phyloP scores from a whole-genome alignment of 176 grass and related monocot species.

The Aegilops umbellulata region DNA sequence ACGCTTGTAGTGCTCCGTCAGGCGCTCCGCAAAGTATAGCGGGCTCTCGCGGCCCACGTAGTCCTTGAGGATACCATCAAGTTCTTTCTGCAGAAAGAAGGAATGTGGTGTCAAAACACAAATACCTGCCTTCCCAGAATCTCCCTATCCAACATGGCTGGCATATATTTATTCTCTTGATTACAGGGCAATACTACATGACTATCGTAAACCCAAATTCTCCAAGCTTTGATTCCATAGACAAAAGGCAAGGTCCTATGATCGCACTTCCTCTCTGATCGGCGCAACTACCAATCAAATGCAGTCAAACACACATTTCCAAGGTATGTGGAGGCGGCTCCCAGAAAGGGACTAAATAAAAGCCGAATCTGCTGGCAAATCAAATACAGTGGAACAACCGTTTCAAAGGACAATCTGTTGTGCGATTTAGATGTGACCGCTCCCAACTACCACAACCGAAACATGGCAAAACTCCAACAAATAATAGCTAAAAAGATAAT shows the following conservation, averaged over 20 bases:
- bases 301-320: neutral
- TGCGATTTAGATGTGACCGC: neutral
- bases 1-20: constrained; percentile 74
- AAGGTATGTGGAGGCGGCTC: neutral
- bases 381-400: neutral
- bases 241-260: neutral
- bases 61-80: constrained; percentile 79
- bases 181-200: neutral
- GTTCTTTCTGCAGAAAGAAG: constrained; percentile 53
- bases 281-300: neutral
- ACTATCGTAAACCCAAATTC: neutral
- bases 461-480: neutral
- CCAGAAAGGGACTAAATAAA: neutral
- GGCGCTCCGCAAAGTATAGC: constrained; percentile 89
- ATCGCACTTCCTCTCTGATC: neutral
- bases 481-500: neutral
- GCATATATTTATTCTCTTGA: neutral
- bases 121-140: neutral
- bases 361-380: neutral
- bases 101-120: neutral
- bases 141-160: neutral
- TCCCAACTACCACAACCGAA: neutral
- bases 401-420: neutral
- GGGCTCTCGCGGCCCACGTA: constrained; percentile 95
- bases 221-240: neutral